Base-by-base conservation (phyloP, 441 rosid genomes). In the Arabidopsis hybrid region DNA sequence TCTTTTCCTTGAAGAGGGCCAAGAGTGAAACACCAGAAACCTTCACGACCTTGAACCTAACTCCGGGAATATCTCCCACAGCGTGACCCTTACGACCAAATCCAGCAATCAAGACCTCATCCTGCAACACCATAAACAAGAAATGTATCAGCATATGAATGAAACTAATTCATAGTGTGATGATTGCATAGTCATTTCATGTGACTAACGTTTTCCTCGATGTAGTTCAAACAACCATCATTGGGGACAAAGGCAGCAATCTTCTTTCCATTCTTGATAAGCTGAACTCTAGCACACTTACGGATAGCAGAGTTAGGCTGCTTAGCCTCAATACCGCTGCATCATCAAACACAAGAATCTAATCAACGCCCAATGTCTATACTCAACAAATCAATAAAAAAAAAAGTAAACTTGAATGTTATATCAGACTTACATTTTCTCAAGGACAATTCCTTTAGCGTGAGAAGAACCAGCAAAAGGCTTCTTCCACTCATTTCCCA, bases 1-100 rank as follows among this genome's bases (percentile, higher is more conserved):
- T 87, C 86, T 87, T 87, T 67, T 87, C 91, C 72, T 87, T 87
- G 83, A 87, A 87, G 42, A 87, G 86, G 32, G 91, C 91, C 71
- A 87, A 75, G 36, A 87, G 89, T 5, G 91, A 87, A 29, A 87
- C 91, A 35, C 91, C 91, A 18, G 91, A 87, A 9, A 87, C 91
- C 83, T 87, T 87, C 62, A 87, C 91, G 0, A 87, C 91, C 87
- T 87, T 87, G 86, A 87, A 87, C 69, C 91, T 79, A 60, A 85
- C 88, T 65, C 90, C 86, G 5, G 91, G 91, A 85, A 85, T 85
- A 85, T 87, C 91, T 75, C 88, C 87, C 8, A 87, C 87, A 0
- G 88, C 90, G 21, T 83, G 90, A 26, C 88, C 90, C 77, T 85
- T 85, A 51, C 87, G 91, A 14, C 86, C 86, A 56, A 85, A 83